These are phyloP conservation scores for Endogone sp. DNA, from an alignment of 192 early-diverging fungal genomes.

Conservation along the genomic window DNA sequence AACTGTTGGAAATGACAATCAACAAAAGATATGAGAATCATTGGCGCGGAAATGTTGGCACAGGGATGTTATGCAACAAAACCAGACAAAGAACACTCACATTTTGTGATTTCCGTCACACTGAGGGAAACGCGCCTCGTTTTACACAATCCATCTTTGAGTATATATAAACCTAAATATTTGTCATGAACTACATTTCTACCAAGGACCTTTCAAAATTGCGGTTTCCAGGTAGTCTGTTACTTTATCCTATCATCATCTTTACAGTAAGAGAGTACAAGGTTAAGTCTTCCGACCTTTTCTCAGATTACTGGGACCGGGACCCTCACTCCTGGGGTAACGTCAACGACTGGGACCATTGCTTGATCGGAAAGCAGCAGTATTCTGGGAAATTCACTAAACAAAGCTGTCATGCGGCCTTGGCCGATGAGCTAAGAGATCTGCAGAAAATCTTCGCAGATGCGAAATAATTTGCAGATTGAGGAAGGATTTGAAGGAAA, in stretches of 20 bases:
- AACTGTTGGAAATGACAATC: too few relatives aligned
- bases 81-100: too few relatives aligned
- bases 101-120: too few relatives aligned
- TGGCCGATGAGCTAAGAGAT: conserved; percentile 6
- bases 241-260: conserved; percentile 18
- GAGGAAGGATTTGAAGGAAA: conserved; percentile 8
- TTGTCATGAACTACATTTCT: not conserved
- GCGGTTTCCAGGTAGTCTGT: conserved; percentile 19
- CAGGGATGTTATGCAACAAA: too few relatives aligned
- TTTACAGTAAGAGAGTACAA: conserved; percentile 12
- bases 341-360: conserved; percentile 16
- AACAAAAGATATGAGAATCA: too few relatives aligned
- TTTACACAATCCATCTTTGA: too few relatives aligned
- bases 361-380: conserved; percentile 13
- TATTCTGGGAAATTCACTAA: conserved; percentile 12
- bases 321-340: conserved; percentile 14
- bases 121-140: too few relatives aligned
- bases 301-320: conserved; percentile 20
- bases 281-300: conserved; percentile 5
- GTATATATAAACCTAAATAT: too few relatives aligned
- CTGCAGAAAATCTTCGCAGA: conserved; percentile 5
- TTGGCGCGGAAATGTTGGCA: too few relatives aligned
- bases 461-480: conserved; percentile 1
- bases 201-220: conserved; percentile 13
- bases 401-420: conserved; percentile 10